Conservation (phyloP, 306 rosid species). For the Hippophae tibetana region DNA sequence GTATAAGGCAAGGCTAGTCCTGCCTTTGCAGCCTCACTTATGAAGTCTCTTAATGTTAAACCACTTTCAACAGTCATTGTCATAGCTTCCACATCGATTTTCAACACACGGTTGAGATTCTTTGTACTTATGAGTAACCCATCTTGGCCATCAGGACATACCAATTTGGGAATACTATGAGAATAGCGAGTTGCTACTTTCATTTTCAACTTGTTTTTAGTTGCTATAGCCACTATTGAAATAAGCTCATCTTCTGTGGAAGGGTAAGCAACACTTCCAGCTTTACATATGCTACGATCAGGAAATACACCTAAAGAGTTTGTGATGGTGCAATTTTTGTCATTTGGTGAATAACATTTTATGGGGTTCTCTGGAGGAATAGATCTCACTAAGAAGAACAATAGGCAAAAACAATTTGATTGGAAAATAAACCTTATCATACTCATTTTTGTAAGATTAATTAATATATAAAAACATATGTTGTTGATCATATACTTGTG, state of each 20-base stretch:
- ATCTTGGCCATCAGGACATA: neutral
- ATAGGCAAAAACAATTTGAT: slow-evolving; percentile 15
- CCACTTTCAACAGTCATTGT: neutral
- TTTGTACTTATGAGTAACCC: neutral
- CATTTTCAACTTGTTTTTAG: neutral
- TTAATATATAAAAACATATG: too few relatives aligned
- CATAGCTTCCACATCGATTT: neutral
- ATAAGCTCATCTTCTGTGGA: neutral
- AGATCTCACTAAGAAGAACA: slow-evolving; percentile 14
- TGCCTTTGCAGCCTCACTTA: neutral
- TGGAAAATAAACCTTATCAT: neutral
- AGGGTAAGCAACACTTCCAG: neutral
- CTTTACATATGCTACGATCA: neutral
- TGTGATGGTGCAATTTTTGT: slow-evolving; percentile 60
- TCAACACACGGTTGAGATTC: neutral
- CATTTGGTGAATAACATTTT: slow-evolving; percentile 33
- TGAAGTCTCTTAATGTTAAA: neutral
- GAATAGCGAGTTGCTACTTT: neutral
- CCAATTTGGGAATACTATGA: neutral
- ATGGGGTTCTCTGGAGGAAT: slow-evolving; percentile 60
- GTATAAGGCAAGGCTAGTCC: too few relatives aligned
- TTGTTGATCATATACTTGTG: too few relatives aligned
- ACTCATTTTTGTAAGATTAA: too few relatives aligned
- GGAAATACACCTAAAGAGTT: slow-evolving; percentile 30
- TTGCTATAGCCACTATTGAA: neutral